Percentiles rank a stretch among this genome's conserved stretches.
Evolutionary conservation across 2,329 filamentous ascomycete genomes (phyloP).

Genomic region (Cercospora zeae-maydis): DNA sequence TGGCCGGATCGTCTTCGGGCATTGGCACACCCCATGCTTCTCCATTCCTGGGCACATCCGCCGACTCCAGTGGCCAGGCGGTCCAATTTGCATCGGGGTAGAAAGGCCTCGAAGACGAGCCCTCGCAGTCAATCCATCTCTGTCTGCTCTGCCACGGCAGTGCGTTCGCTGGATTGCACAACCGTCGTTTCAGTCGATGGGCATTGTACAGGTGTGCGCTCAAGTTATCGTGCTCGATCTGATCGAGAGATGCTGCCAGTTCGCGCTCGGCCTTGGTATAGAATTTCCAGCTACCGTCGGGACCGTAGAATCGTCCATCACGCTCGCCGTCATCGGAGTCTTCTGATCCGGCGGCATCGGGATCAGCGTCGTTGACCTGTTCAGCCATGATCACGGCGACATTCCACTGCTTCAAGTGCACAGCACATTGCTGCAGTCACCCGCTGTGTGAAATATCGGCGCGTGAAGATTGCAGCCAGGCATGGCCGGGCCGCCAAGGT

Average conservation of each 20-base stretch:
- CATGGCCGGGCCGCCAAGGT: background rate
- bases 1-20: conserved; percentile 13
- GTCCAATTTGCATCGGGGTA: conserved; percentile 64
- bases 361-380: background rate
- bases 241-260: conserved; percentile 61
- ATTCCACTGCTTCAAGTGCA: background rate
- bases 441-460: background rate
- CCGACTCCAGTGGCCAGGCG: conserved; percentile 72
- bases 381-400: background rate
- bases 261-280: conserved; percentile 61
- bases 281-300: conserved; percentile 62
- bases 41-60: conserved; percentile 57
- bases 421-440: background rate
- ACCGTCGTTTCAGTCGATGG: conserved; percentile 61
- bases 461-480: background rate
- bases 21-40: conserved; percentile 48
- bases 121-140: conserved; percentile 38
- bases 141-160: conserved; percentile 41
- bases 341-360: background rate
- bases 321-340: conserved; percentile 24
- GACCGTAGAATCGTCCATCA: conserved; percentile 68
- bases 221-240: conserved; percentile 63
- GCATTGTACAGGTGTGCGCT: conserved; percentile 75
- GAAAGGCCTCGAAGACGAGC: conserved; percentile 38
- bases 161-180: background rate